Conservation (phyloP, 352 stramenopile species). For the Globisporangium abappressorium region DNA sequence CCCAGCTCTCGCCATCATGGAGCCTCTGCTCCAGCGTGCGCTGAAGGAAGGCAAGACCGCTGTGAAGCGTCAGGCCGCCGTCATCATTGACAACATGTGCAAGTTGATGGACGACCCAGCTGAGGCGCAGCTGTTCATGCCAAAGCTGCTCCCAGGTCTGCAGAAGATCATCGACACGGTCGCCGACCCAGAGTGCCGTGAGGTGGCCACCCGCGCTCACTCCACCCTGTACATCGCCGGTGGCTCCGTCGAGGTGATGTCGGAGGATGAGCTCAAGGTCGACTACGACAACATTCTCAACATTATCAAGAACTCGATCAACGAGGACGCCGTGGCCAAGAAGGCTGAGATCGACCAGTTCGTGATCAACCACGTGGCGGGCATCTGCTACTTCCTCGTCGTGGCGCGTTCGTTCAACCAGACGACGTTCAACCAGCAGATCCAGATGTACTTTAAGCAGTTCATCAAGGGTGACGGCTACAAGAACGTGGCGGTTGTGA, state of each 20-base stretch:
- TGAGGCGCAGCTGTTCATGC: conserved; percentile 97
- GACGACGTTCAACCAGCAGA: conserved; percentile 92
- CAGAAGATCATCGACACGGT: conserved; percentile 96
- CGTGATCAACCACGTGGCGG: conserved; percentile 87
- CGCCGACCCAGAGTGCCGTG: conserved; percentile 96
- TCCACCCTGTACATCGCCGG: conserved; percentile 92
- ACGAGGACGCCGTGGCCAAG: conserved; percentile 64
- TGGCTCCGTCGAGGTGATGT: conserved; percentile 89
- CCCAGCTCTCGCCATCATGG: conserved; percentile 95
- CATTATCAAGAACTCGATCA: conserved; percentile 79
- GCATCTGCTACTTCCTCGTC: conserved; percentile 82
- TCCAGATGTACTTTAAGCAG: conserved; percentile 86
- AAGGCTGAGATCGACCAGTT: conserved; percentile 90
- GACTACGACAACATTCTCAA: conserved; percentile 84
- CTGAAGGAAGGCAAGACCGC: conserved; percentile 95
- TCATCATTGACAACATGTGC: conserved; percentile 99
- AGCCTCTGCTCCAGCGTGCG: conserved; percentile 95
- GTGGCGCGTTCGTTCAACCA: conserved; percentile 94
- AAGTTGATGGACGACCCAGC: conserved; percentile 98
- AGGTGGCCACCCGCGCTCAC: conserved; percentile 93
- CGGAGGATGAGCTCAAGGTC: conserved; percentile 90
- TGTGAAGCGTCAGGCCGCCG: conserved; percentile 96
- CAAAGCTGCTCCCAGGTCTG: conserved; percentile 95
- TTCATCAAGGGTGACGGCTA: conserved; percentile 65
- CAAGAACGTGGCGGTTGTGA: conserved; percentile 65